These are phyloP conservation scores for Kwoniella sp. DNA, from an alignment of 768 basidiomycete genomes.

Conservation along the genomic window DNA sequence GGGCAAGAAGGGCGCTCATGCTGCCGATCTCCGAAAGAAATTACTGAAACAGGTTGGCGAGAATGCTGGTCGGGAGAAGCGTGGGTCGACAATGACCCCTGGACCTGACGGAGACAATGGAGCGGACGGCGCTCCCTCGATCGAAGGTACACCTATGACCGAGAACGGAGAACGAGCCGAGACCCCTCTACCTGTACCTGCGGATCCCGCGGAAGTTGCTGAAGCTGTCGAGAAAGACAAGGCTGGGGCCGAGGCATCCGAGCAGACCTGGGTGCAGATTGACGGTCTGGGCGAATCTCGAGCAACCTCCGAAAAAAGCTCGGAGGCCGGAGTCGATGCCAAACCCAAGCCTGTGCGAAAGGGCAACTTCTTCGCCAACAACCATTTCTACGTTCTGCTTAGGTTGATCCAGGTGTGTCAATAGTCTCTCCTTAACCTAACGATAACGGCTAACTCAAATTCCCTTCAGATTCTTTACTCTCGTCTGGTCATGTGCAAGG, in stretches of 20 bases:
- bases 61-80: slow-evolving; percentile 56
- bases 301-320: slow-evolving; percentile 28
- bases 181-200: slow-evolving; percentile 47
- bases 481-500: slow-evolving; percentile 81
- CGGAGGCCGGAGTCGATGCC: slow-evolving; percentile 19
- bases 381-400: slow-evolving; percentile 85
- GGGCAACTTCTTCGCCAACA: slow-evolving; percentile 78
- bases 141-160: slow-evolving; percentile 47
- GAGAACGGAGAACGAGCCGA: slow-evolving; percentile 42
- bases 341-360: slow-evolving; percentile 34
- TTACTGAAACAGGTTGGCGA: slow-evolving; percentile 76
- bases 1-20: slow-evolving; percentile 53
- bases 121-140: slow-evolving; percentile 37
- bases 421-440: not conserved
- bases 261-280: slow-evolving; percentile 56
- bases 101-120: slow-evolving; percentile 37
- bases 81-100: slow-evolving; percentile 41
- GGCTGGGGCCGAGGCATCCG: slow-evolving; percentile 49
- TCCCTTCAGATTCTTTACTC: slow-evolving; percentile 75
- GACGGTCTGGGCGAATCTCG: slow-evolving; percentile 38
- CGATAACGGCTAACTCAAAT: slow-evolving; percentile 11
- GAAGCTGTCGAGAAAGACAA: slow-evolving; percentile 53
- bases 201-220: slow-evolving; percentile 47
- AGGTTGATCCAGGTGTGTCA: slow-evolving; percentile 80
- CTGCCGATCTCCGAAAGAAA: slow-evolving; percentile 75